Base-by-base conservation (phyloP, 2,329 filamentous ascomycete species). In the Paecilomyces sp. region DNA sequence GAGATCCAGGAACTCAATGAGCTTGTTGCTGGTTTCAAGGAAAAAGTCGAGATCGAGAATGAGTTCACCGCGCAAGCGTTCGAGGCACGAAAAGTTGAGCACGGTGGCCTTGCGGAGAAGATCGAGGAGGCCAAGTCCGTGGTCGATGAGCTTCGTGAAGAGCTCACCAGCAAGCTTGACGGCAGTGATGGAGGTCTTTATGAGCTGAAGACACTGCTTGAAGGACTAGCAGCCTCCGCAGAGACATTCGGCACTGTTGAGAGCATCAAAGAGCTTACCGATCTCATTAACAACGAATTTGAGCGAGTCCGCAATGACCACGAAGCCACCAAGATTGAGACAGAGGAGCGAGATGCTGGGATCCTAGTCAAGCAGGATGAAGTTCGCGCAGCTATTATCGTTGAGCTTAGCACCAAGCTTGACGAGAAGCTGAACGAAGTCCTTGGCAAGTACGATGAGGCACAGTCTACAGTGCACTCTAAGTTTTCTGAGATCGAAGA, bases 381-480 rank as follows among this genome's bases (percentile, higher is more conserved):
- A 66, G 77, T 79, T 58, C 82, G 82, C 61, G 80, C 80, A 7
- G 79, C 79, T 31, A 79, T 85, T 30, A 76, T 85, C 28, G 70
- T 79, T 13, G 82, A 83, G 30, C 71, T 88, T 25, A 76, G 77
- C 3, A 74, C 77, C 56, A 86, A 85, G 73, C 78, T 88, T 47
- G 85, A 96, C 62, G 89, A 92, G 68, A 92, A 91, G 71, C 86
- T 97, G 66, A 84, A 84, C 60, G 90, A 92, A 57, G 81, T 99
- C 25, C 85, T 96, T 72, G 80, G 83, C 65, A 97, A 95, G 72
- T 95, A 96, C 69, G 92, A 97, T 58, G 91, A 94, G 62, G 88
- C 92, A 63, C 89, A 95, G 69, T 78, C 83, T 22, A 80, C 85
- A 7, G 83, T 91, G 31, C 89, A 95, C 53, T 88, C 90, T 55